These are phyloP conservation scores for Fusarium caatingaense DNA, from an alignment of 2,329 filamentous ascomycete species.

Conservation along the genomic window DNA sequence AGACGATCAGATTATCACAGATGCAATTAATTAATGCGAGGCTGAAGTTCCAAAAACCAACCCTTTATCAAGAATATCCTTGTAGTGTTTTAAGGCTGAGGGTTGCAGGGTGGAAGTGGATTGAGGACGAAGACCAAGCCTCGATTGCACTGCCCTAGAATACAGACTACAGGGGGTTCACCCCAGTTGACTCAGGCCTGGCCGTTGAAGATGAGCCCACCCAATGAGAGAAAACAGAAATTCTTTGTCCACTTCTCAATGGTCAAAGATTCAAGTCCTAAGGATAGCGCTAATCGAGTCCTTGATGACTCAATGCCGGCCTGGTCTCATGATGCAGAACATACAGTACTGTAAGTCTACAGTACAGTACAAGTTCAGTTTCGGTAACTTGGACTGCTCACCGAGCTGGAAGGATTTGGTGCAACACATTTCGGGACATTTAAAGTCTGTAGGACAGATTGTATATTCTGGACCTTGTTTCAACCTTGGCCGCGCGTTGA, in stretches of 20 bases:
- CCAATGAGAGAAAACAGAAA: not conserved
- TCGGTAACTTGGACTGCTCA: not conserved
- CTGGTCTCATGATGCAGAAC: conserved; percentile 39
- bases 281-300: conserved; percentile 9
- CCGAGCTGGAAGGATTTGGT: not conserved
- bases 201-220: not conserved
- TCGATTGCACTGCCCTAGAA: conserved; percentile 37
- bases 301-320: conserved; percentile 45
- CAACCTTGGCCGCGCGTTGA: conserved; percentile 38
- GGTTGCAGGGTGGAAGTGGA: not conserved
- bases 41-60: conserved; percentile 27
- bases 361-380: not conserved
- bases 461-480: conserved; percentile 28
- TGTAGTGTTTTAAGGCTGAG: conserved; percentile 41
- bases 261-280: conserved; percentile 4
- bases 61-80: not conserved
- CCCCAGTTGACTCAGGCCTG: conserved; percentile 10
- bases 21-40: conserved; percentile 32
- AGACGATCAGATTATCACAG: conserved; percentile 17
- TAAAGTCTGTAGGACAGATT: not conserved
- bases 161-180: not conserved
- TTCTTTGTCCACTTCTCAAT: conserved; percentile 2
- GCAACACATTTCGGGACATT: too few species aligned
- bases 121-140: conserved; percentile 34
- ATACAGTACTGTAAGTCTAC: conserved; percentile 9